Base-by-base conservation (phyloP, 768 basidiomycete species). In the Trametes cinnabarina region DNA sequence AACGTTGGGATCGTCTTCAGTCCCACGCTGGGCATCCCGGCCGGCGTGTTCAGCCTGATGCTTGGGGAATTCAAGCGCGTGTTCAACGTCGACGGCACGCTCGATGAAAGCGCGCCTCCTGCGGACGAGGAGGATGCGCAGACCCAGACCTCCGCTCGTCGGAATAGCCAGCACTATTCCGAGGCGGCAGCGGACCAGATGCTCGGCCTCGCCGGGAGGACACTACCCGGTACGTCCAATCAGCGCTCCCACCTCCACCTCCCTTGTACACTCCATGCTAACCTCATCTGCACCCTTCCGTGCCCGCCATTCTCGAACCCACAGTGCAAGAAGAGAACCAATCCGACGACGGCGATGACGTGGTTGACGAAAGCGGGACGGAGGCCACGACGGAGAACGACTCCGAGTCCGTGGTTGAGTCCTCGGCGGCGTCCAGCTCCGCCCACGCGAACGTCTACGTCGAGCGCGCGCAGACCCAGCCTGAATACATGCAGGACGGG, bases 1-100 rank as follows among this genome's bases (percentile, higher is more conserved):
- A 99, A 99, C 70, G 93, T 99, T 25, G 95, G 96, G 17, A 98
- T 99, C 59, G 96, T 98, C 22, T 98, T 98, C 75, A 95, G 94
- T 63, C 97, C 97, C 2, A 98, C 97, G 0, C 79, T 99, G 12
- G 94, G 94, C 42, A 97, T 99, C 65, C 96, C 96, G n/a, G 96
- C 96, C 3, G 93, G 93, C 7, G 91, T 98, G 41, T 95, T 98
- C 73, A 94, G 92, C 68, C 75, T 97, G 62, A 92, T 98, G 86
- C 82, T 98, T 28, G 87, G 85, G 55, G 92, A 97, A 70, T 98
- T 95, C 75, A 92, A 92, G 64, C 83, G 86, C 15, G 94, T 96
- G 20, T 97, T 97, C 79, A 94, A 93, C 65, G 92, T 93, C 50
- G 86, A 82, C 62, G 69, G 74, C 30, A 74, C 71, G 22, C 76